Evolutionary conservation across 805 yeast species (phyloP), one percentile per base, ranked within the genome.

Genomic region (Metschnikowia sp.): DNA sequence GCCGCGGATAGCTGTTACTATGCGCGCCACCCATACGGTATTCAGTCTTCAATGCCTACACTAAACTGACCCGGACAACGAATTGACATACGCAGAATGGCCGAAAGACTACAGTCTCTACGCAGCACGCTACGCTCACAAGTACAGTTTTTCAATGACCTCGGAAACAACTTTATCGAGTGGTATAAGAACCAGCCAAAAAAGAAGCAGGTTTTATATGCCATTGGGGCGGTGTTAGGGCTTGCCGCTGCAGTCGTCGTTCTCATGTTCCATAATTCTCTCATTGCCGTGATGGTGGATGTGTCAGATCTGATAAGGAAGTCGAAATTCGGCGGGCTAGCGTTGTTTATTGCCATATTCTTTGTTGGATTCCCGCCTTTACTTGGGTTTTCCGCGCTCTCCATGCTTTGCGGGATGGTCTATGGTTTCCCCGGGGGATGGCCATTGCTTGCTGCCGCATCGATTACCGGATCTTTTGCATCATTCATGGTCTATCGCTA

Each of bases 361-460:
- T 28, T 76, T 2, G 90, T 91, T 4, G 82, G 94, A 0, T 91
- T 92, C 70, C 98, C 99, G 2, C 99, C 98, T 1, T 53, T 92
- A 55, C 65, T 89, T 32, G 99, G 99, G 1, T 91, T 84, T 66
- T 77, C 92, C 4, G 74, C 84, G 18, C 64, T 87, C 15, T 76
- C 85, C 15, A 75, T 86, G 40, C 61, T 84, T 12, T 72, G 82
- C 4, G 99, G 98, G 2, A 81, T 89, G 78, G 77, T 85, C 8
- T 94, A 84, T 63, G 98, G 97, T 1, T 77, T 88, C 50, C 75
- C 83, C 10, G 62, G 72, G 38, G 97, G 96, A 0, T 94, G 96
- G 94, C 74, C 84, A 3, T 62, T 88, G 7, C 65, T 94, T 42
- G 83, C 94, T 0, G 26, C 74, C 2, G 86, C 89, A 0, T 79